These are phyloP conservation scores for Pythium vanterpoolii DNA, from an alignment of 352 stramenopile species.

Conservation along the genomic window DNA sequence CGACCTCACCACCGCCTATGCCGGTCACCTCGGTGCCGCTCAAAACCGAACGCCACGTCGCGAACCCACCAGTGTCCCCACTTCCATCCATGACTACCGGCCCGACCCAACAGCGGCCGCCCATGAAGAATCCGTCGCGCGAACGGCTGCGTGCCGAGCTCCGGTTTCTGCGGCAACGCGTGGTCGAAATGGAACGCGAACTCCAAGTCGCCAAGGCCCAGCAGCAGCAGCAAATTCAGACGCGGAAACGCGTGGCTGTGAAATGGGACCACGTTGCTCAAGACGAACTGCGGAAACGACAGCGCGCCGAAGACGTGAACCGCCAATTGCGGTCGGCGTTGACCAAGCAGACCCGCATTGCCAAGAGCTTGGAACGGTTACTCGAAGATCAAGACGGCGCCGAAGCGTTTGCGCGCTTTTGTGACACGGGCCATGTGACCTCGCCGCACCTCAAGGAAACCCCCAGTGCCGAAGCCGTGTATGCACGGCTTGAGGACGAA, in stretches of 20 bases:
- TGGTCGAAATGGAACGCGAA: conserved; percentile 5
- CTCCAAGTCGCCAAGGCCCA: background rate
- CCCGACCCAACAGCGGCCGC: background rate
- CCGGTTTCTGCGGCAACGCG: conserved; percentile 1
- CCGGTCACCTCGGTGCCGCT: too few species aligned
- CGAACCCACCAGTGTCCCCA: background rate
- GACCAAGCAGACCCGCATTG: conserved; percentile 39
- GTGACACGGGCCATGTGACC: too few species aligned
- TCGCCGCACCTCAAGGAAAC: too few species aligned
- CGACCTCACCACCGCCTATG: too few species aligned
- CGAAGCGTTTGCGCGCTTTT: conserved; percentile 24
- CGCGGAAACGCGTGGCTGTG: background rate
- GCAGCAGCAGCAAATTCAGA: conserved; percentile 7
- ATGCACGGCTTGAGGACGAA: background rate
- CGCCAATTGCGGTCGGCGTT: conserved; percentile 30
- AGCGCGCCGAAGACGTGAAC: conserved; percentile 39
- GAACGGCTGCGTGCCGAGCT: conserved; percentile 13
- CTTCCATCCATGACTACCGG: background rate
- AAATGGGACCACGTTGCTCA: conserved; percentile 19
- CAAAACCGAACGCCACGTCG: too few species aligned
- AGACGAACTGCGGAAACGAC: conserved; percentile 28
- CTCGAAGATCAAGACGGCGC: conserved; percentile 37
- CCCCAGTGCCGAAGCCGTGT: conserved; percentile 14
- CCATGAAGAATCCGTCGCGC: conserved; percentile 17
- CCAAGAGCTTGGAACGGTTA: conserved; percentile 35